These are phyloP conservation scores for Parastagonospora avenae DNA, from an alignment of 2,329 filamentous ascomycete genomes.

Conservation along the genomic window DNA sequence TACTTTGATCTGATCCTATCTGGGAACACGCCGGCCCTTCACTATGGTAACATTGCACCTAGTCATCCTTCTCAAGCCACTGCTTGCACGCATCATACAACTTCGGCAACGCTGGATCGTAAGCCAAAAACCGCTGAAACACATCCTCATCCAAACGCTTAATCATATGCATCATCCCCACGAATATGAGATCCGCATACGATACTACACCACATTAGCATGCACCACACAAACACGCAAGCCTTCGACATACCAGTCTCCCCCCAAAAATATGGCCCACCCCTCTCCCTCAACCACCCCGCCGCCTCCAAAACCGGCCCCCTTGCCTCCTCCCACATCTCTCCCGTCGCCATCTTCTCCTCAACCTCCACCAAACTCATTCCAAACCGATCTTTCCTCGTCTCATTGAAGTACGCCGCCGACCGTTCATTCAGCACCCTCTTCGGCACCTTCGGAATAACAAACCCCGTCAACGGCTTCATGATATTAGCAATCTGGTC, in stretches of 20 bases:
- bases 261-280: slow-evolving; percentile 67
- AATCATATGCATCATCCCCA: slow-evolving; percentile 54
- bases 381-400: slow-evolving; percentile 57
- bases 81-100: slow-evolving; percentile 48
- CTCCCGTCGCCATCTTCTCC: slow-evolving; percentile 55
- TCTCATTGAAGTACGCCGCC: slow-evolving; percentile 60
- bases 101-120: slow-evolving; percentile 45
- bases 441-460: slow-evolving; percentile 55
- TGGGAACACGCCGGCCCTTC: no score
- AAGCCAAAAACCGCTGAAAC: slow-evolving; percentile 47
- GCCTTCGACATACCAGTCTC: slow-evolving; percentile 50
- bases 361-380: slow-evolving; percentile 59
- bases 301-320: slow-evolving; percentile 45
- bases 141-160: slow-evolving; percentile 43
- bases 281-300: slow-evolving; percentile 59
- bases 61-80: slow-evolving; percentile 49
- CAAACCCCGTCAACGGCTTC: slow-evolving; percentile 17
- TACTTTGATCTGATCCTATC: no score
- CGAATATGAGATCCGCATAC: slow-evolving; percentile 59
- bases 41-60: no score
- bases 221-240: background rate
- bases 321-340: slow-evolving; percentile 55
- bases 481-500: slow-evolving; percentile 42
- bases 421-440: slow-evolving; percentile 59
- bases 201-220: slow-evolving; percentile 33